Percentiles rank a stretch among this genome's conserved stretches.
phyloP scores from a whole-genome alignment of 1,139 yeast species.

The Debaryomyces robertsiae region DNA sequence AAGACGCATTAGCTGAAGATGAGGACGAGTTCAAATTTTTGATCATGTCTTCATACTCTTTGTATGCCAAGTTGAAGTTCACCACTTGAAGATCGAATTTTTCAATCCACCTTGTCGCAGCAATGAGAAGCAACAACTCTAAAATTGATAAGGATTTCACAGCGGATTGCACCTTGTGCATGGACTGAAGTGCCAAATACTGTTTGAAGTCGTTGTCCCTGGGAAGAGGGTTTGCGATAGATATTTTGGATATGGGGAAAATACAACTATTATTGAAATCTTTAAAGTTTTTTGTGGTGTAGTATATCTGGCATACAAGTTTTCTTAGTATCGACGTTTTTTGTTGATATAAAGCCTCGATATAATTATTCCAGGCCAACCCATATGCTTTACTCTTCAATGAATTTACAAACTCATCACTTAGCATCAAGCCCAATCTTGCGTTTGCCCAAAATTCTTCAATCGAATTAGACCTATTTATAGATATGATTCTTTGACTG shows the following conservation, averaged over 20 bases:
- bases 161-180: slow-evolving; percentile 31
- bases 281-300: slow-evolving; percentile 61
- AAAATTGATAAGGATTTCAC: slow-evolving; percentile 60
- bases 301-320: slow-evolving; percentile 47
- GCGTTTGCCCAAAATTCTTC: slow-evolving; percentile 47
- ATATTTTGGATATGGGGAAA: slow-evolving; percentile 44
- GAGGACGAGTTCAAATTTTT: slow-evolving; percentile 46
- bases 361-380: slow-evolving; percentile 52
- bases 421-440: slow-evolving; percentile 29
- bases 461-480: slow-evolving; percentile 52
- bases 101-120: slow-evolving; percentile 71
- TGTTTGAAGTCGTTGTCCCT: slow-evolving; percentile 31
- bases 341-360: slow-evolving; percentile 30
- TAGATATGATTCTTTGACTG: slow-evolving; percentile 71
- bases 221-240: slow-evolving; percentile 32
- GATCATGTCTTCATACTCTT: slow-evolving; percentile 68
- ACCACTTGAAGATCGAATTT: slow-evolving; percentile 58
- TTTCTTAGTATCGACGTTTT: slow-evolving; percentile 19
- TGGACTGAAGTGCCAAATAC: slow-evolving; percentile 23
- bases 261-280: slow-evolving; percentile 55
- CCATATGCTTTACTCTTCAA: slow-evolving; percentile 30
- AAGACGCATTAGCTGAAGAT: slow-evolving; percentile 35
- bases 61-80: slow-evolving; percentile 76
- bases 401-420: slow-evolving; percentile 16
- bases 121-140: slow-evolving; percentile 67